Evolutionary conservation across 192 early-diverging fungal species (phyloP), one percentile per base, ranked within the genome.

Genomic region (Gamsiella multidivaricata): DNA sequence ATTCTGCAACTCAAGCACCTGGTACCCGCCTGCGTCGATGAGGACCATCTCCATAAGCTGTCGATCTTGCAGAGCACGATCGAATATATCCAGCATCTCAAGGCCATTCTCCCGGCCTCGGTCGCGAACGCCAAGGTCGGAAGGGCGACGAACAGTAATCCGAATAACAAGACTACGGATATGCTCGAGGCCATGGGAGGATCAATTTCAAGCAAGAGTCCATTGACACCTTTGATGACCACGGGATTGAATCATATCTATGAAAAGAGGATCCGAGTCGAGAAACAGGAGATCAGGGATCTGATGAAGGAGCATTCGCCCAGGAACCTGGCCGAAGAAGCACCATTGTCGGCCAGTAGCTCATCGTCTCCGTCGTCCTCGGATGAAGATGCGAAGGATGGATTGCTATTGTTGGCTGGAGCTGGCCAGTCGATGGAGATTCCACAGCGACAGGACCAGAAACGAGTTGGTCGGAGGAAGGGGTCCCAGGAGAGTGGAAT

Each of bases 1-100:
- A 91, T 96, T 29, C 65, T 89, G 41, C 87, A 92, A 47, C 85
- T 96, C 32, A 91, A 91, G 74, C 69, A 81, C 28, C 80, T 96
- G 7, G 88, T 95, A 18, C 94, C 94, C 2, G 60, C 84, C 15
- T 92, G 91, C 69, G 80, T 84, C 1, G 83, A 87, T 54, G 85
- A 85, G 67, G 88, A 88, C 43, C 84, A 88, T 56, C 70, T 92
- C 11, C 90, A 93, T 74, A 93, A 93, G 79, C 81, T 93, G 41
- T 81, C 74, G 25, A 88, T 93, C 34, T 80, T 93, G 5, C 88
- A 93, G 59, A 82, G 82, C 29, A 88, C 91, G 11, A 91, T 93
- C 58, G 90, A 91, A 1, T 93, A 93, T 68, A 93, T 93, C 62
- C 65, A 79, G 31, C 75, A 85, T 56, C 69, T 93, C 5, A 78